Base-by-base conservation (phyloP, 1,284 basidiomycete species). In the Moesziomyces aphidis region DNA sequence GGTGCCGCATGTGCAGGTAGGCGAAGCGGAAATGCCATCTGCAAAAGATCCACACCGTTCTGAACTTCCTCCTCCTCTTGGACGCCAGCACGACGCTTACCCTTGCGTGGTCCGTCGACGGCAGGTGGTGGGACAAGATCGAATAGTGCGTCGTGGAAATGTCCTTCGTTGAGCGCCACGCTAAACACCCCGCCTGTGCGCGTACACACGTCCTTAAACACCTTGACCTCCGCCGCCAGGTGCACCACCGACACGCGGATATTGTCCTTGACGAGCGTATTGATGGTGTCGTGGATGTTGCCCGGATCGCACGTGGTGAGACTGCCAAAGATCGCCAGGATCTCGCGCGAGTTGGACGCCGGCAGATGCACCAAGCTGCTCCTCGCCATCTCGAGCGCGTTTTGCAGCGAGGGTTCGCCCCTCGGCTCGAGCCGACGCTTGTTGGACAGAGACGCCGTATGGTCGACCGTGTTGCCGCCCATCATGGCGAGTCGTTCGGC, bases 281-380 rank as follows among this genome's bases (percentile, higher is more conserved):
- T 89, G 36, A 99, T 88, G 0, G 95, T 95, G 66, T 95, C 91
- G 80, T 97, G 94, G 65, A 99, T 95, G 77, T 97, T 97, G 46
- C 94, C 93, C 3, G 96, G 96, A 84, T 99, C 96, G 82, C 94
- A 95, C 0, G 94, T 97, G 1, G 96, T 98, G 44, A 99, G 87
- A 7, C 95, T 95, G 36, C 95, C 95, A 79, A 95, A 97, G 34
- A 99, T 89, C 63, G 97, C 90, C 50, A 98, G 87, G 47, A 97
- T 93, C 86, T 99, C 96, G 49, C 95, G 91, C 1, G 95, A 97
- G 10, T 95, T 97, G 69, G 97, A 94, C 0, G 92, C 92, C 0
- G 96, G 96, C 19, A 99, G 89, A 83, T 99, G 97, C 39, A 76
- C 70, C 13, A 84, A 57, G 21, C 64, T 76, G 60, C 67, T 73